These are phyloP conservation scores for Bryum argenteum DNA, from an alignment of 225 moss, liverwort and hornwort genomes.

Conservation along the genomic window DNA sequence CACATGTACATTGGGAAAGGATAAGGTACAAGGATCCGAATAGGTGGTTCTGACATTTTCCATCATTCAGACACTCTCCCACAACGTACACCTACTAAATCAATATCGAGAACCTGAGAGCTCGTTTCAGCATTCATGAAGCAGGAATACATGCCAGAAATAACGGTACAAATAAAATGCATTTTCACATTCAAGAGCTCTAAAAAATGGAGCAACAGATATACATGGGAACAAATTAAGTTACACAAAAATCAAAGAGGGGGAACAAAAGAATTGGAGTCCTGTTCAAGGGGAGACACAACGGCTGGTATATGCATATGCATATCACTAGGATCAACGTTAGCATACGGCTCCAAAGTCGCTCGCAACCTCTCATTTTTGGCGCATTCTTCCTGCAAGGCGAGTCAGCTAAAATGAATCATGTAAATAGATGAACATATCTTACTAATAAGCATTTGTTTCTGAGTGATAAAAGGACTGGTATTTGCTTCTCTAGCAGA, in stretches of 20 bases:
- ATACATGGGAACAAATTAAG: conserved; percentile 22
- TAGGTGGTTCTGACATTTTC: no score
- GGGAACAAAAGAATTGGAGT: conserved; percentile 43
- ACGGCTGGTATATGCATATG: conserved; percentile 25
- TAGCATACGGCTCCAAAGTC: conserved; percentile 42
- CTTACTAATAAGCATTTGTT: background rate
- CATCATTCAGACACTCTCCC: no score
- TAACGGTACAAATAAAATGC: conserved; percentile 18
- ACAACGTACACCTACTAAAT: no score
- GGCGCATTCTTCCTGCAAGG: conserved; percentile 88
- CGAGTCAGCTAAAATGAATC: conserved; percentile 23
- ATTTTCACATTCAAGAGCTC: conserved; percentile 5
- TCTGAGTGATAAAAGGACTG: no score
- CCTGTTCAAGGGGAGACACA: conserved; percentile 36
- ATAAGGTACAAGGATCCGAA: no score
- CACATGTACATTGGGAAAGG: no score
- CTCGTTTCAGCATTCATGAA: background rate
- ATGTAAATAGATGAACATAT: background rate
- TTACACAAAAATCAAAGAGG: conserved; percentile 44
- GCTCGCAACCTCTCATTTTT: conserved; percentile 78
- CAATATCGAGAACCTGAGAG: no score
- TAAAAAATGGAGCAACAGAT: conserved; percentile 24
- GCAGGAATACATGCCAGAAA: conserved; percentile 8
- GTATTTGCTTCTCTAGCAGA: no score
- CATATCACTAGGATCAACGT: conserved; percentile 17